A percentile compares a stretch with the other conserved stretches of the same genome.
Conservation (phyloP, 495 filamentous ascomycete species). For the Apodospora peruviana region DNA sequence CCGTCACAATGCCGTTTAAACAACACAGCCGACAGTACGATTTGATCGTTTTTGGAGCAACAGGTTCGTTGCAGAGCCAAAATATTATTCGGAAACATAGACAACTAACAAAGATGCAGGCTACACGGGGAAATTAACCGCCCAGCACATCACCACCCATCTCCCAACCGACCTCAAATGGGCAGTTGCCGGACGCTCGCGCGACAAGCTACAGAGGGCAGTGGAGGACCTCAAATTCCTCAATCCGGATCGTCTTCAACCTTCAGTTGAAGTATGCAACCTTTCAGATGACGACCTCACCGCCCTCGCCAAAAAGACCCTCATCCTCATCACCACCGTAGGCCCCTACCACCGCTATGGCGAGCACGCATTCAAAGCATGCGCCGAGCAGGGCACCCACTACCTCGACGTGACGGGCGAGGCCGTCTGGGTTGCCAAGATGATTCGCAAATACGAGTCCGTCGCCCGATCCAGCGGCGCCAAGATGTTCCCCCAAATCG, state of each 20-base stretch:
- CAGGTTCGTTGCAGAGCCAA: conserved; percentile 60
- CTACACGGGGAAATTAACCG: conserved; percentile 77
- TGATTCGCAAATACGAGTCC: conserved; percentile 76
- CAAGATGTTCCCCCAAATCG: conserved; percentile 82
- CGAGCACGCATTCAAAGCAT: conserved; percentile 78
- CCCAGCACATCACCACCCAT: conserved; percentile 67
- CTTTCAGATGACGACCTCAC: conserved; percentile 60
- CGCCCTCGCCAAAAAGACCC: conserved; percentile 66
- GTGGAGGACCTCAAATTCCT: conserved; percentile 58
- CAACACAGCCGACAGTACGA: conserved; percentile 65
- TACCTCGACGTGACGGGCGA: conserved; percentile 92
- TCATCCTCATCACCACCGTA: conserved; percentile 73
- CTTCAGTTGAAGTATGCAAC: conserved; percentile 59
- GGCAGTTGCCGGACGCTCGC: conserved; percentile 82
- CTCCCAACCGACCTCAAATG: conserved; percentile 80
- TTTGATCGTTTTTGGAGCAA: conserved; percentile 73
- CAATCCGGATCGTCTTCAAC: conserved; percentile 64
- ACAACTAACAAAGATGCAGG: conserved; percentile 34
- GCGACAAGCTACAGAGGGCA: conserved; percentile 62
- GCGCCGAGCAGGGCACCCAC: conserved; percentile 80
- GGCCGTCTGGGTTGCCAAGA: conserved; percentile 68
- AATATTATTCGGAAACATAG: conserved; percentile 19
- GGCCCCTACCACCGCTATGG: conserved; percentile 81
- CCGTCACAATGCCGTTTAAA: conserved; percentile 33
- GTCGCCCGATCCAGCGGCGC: conserved; percentile 69